Evolutionary conservation across 495 filamentous ascomycete genomes (phyloP).

Genomic region (Xylaria telfairii): DNA sequence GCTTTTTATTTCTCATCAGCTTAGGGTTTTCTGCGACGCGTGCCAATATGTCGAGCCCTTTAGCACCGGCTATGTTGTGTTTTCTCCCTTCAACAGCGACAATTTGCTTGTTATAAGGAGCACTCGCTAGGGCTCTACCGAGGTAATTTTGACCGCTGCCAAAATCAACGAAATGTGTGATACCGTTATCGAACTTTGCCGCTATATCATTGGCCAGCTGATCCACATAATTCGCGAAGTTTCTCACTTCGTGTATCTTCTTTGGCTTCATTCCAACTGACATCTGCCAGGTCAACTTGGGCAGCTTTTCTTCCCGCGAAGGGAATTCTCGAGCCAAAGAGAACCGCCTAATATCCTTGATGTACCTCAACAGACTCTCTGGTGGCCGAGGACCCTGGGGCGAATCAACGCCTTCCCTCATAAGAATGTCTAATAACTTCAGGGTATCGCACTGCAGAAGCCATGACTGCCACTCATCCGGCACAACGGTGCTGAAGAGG

Average conservation of each 20-base stretch:
- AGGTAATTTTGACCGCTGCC: slow-evolving; percentile 97
- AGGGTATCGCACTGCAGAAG: slow-evolving; percentile 72
- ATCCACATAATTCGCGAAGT: slow-evolving; percentile 63
- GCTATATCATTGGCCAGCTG: slow-evolving; percentile 60
- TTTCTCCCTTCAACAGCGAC: slow-evolving; percentile 89
- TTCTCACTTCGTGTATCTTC: slow-evolving; percentile 89
- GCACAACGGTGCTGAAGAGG: slow-evolving; percentile 76
- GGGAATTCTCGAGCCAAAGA: slow-evolving; percentile 68
- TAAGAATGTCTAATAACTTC: slow-evolving; percentile 76
- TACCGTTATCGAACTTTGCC: slow-evolving; percentile 43
- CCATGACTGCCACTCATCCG: slow-evolving; percentile 79
- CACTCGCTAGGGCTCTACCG: slow-evolving; percentile 81
- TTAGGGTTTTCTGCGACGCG: slow-evolving; percentile 70
- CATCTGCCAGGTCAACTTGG: slow-evolving; percentile 68
- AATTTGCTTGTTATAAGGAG: slow-evolving; percentile 84
- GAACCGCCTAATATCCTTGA: slow-evolving; percentile 73
- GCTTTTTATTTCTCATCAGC: slow-evolving; percentile 77
- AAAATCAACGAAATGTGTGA: slow-evolving; percentile 93
- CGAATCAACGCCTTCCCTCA: slow-evolving; percentile 70
- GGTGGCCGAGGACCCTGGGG: slow-evolving; percentile 64
- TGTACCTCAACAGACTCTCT: slow-evolving; percentile 71
- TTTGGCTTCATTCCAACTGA: slow-evolving; percentile 94
- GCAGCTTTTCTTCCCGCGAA: slow-evolving; percentile 46
- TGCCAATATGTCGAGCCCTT: slow-evolving; percentile 78
- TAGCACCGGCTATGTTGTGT: slow-evolving; percentile 84